phyloP scores from a whole-genome alignment of 2,329 filamentous ascomycete species.

The Cladophialophora bantiana region DNA sequence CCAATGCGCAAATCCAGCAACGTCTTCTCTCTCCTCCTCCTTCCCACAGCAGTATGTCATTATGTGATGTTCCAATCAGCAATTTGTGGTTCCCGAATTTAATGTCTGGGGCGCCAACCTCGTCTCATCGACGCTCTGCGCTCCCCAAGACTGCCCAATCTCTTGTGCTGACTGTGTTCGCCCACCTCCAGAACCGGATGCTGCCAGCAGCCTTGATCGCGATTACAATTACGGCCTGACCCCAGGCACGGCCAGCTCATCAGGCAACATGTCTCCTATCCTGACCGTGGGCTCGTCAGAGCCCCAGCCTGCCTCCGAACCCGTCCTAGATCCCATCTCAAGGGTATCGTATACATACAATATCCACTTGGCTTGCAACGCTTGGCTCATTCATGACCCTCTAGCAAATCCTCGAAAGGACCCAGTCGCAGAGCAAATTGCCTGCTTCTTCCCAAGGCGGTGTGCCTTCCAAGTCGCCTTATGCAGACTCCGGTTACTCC shows the following conservation, averaged over 20 bases:
- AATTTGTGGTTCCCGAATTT: neutral
- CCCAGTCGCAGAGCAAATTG: constrained; percentile 65
- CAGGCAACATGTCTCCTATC: constrained; percentile 32
- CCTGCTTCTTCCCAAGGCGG: constrained; percentile 53
- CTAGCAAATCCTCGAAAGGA: constrained; percentile 70
- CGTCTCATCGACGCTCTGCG: neutral
- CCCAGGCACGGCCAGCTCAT: constrained; percentile 1
- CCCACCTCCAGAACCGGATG: constrained; percentile 31
- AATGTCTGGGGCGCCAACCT: constrained; percentile 5
- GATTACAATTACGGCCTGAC: constrained; percentile 29
- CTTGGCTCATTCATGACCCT: constrained; percentile 23
- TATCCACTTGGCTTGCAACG: constrained; percentile 6
- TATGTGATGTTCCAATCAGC: constrained; percentile 21
- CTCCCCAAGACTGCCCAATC: neutral
- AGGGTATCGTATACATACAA: constrained; percentile 26
- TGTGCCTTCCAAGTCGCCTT: constrained; percentile 45
- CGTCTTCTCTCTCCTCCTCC: neutral
- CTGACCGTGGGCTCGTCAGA: constrained; percentile 27
- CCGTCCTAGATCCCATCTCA: constrained; percentile 36
- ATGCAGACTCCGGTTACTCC: constrained; percentile 50
- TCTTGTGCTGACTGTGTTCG: constrained; percentile 33
- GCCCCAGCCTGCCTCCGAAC: constrained; percentile 25
- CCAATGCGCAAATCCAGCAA: constrained; percentile 6
- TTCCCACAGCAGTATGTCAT: constrained; percentile 22
- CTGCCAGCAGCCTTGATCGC: constrained; percentile 20